Evolutionary conservation across 768 basidiomycete genomes (phyloP), one percentile per base, ranked within the genome.

Genomic region (Boletus fagicola): DNA sequence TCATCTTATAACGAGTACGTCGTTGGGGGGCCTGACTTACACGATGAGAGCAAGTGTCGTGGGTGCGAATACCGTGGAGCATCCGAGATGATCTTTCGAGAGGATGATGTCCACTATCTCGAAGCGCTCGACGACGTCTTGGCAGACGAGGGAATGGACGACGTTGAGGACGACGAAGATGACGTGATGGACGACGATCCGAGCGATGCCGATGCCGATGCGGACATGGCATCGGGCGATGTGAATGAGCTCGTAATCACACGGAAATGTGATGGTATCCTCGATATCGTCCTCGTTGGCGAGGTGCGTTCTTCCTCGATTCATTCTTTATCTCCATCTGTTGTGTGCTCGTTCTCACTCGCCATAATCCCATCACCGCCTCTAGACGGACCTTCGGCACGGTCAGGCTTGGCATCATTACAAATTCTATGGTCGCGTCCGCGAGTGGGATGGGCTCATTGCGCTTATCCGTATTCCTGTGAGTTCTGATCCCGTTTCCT

Each of bases 221-320:
- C 56, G 39, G 71, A 73, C 15, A 62, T 74, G 57, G 65, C 69
- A 8, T 59, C 53, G 2, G 49, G 53, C 12, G 71, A 59, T 13
- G 61, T 30, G 22, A 43, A 57, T 1, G 69, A 72, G 36, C 66
- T 69, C 46, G 59, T 60, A 13, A 53, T 74, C 46, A 52, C 31
- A 15, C 62, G 67, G 16, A 67, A 63, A 35, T 89, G 88, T 53
- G 67, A 74, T 33, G 86, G 87, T 1, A 76, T 87, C 5, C 71
- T 71, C 53, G 87, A 90, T 61, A 80, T 85, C 46, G 74, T 87
- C 31, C 68, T 89, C 59, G 81, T 80, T 13, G 87, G 87, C 52
- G 77, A 80, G 71, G 84, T 85, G 55, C 58, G 74, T 66, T 12
- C 45, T 43, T 56, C 31, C 11, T 5, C 28, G 12, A 13, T 24